Percentiles rank a stretch among this genome's conserved stretches.
phyloP scores from a whole-genome alignment of 75 land plant genomes.

The Cryptomeria japonica region DNA sequence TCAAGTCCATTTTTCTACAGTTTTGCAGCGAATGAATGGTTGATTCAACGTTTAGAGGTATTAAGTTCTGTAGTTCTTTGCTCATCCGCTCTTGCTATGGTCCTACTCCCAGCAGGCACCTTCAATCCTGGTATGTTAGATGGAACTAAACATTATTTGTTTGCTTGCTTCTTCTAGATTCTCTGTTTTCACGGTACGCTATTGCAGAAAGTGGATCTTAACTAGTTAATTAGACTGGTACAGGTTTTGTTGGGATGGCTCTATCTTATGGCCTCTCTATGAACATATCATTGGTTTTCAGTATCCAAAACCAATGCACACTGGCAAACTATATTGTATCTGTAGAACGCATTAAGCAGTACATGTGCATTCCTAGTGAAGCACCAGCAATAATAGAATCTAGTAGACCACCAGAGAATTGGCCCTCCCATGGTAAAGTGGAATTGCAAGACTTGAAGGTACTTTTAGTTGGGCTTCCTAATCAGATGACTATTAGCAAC shows the following conservation, averaged over 20 bases:
- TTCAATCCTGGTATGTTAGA: slow-evolving; percentile 34
- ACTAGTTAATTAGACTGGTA: background rate
- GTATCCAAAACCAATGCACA: slow-evolving; percentile 40
- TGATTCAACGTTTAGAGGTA: slow-evolving; percentile 36
- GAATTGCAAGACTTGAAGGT: slow-evolving; percentile 43
- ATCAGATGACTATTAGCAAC: background rate
- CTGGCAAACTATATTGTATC: slow-evolving; percentile 44
- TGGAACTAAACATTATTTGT: background rate
- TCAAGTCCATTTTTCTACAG: slow-evolving; percentile 43
- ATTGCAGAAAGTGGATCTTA: background rate
- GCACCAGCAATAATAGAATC: slow-evolving; percentile 31
- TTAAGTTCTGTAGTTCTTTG: slow-evolving; percentile 22
- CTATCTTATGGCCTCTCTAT: slow-evolving; percentile 47
- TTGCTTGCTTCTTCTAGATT: background rate
- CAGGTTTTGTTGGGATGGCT: slow-evolving; percentile 55
- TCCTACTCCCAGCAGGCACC: slow-evolving; percentile 29
- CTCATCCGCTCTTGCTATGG: slow-evolving; percentile 34
- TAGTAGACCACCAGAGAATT: slow-evolving; percentile 31
- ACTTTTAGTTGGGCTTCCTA: background rate
- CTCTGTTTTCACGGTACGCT: background rate
- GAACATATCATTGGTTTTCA: slow-evolving; percentile 33
- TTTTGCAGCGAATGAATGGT: slow-evolving; percentile 37
- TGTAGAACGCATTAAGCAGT: slow-evolving; percentile 51
- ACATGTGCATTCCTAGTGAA: slow-evolving; percentile 37
- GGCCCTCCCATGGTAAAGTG: slow-evolving; percentile 50